These are phyloP conservation scores for Quercus cerris DNA, from an alignment of 306 rosid species.

Conservation along the genomic window DNA sequence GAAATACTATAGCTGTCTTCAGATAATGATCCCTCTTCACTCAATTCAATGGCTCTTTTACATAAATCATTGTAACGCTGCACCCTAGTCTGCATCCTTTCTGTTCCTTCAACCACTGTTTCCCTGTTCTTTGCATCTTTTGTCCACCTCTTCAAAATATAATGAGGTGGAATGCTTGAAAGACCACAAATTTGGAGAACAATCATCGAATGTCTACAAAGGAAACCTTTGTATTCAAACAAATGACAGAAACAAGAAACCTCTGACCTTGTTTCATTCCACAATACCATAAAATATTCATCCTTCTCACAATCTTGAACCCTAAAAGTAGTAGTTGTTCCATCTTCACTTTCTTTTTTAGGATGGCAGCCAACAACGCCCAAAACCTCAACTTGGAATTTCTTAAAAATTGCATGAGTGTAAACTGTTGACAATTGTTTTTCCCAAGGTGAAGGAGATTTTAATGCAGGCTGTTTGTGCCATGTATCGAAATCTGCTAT, in stretches of 20 bases:
- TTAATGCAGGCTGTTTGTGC: constrained; percentile 59
- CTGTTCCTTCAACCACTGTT: constrained; percentile 33
- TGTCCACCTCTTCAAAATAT: constrained; percentile 56
- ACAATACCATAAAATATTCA: constrained; percentile 35
- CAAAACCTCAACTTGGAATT: constrained; percentile 55
- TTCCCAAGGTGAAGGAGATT: constrained; percentile 67
- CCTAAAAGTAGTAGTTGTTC: constrained; percentile 38
- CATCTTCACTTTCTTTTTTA: constrained; percentile 46
- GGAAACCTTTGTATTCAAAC: constrained; percentile 57
- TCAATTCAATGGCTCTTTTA: constrained; percentile 49
- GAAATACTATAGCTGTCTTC: constrained; percentile 48
- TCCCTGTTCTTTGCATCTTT: constrained; percentile 48
- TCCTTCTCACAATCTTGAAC: constrained; percentile 61
- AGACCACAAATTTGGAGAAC: constrained; percentile 57
- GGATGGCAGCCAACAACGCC: constrained; percentile 66
- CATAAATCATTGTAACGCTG: constrained; percentile 55
- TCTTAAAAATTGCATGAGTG: constrained; percentile 53
- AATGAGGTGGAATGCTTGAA: constrained; percentile 47
- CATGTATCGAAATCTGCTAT: constrained; percentile 62
- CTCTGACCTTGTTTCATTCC: constrained; percentile 43
- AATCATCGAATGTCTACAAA: constrained; percentile 50
- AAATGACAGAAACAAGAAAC: constrained; percentile 54
- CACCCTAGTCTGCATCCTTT: constrained; percentile 38
- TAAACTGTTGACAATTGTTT: constrained; percentile 57
- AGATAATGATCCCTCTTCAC: constrained; percentile 59